Conservation (phyloP, 805 yeast genomes). For the Ogataea haglerorum region DNA sequence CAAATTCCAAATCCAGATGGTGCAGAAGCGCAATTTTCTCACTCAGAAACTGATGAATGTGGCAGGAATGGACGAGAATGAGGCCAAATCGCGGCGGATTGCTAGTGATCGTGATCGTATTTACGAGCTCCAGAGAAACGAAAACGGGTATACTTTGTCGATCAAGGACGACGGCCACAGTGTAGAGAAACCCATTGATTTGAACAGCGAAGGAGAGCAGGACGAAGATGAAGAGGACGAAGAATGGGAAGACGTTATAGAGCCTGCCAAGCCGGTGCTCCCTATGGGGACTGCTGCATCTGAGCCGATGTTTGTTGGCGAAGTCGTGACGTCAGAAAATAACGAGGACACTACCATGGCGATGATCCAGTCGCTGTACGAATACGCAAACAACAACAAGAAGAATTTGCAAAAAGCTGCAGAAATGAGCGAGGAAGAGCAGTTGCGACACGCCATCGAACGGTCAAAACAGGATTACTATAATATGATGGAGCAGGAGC, state of each 20-base stretch:
- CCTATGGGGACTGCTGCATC: slow-evolving; percentile 20
- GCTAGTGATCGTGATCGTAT: slow-evolving; percentile 80
- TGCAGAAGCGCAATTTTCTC: slow-evolving; percentile 82
- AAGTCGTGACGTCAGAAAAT: neutral
- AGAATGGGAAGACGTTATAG: slow-evolving; percentile 68
- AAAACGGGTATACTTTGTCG: slow-evolving; percentile 81
- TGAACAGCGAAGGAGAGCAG: slow-evolving; percentile 32
- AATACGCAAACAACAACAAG: slow-evolving; percentile 29
- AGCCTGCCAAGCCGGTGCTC: slow-evolving; percentile 6
- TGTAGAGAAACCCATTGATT: slow-evolving; percentile 42
- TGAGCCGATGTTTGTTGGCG: slow-evolving; percentile 20
- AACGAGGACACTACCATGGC: slow-evolving; percentile 26
- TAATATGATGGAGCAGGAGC: slow-evolving; percentile 26
- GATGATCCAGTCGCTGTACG: slow-evolving; percentile 31
- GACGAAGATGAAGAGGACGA: slow-evolving; percentile 47
- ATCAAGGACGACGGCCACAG: slow-evolving; percentile 44
- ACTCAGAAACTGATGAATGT: slow-evolving; percentile 85
- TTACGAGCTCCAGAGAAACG: slow-evolving; percentile 71
- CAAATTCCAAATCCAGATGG: slow-evolving; percentile 88
- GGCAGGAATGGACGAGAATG: slow-evolving; percentile 67
- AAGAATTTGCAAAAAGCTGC: slow-evolving; percentile 15
- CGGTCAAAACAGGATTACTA: slow-evolving; percentile 43
- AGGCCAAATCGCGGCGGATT: slow-evolving; percentile 50
- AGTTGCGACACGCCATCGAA: slow-evolving; percentile 44
- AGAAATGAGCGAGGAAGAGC: slow-evolving; percentile 25